Evolutionary conservation across 192 early-diverging fungal species (phyloP).

Genomic region (Coemansia sp.): DNA sequence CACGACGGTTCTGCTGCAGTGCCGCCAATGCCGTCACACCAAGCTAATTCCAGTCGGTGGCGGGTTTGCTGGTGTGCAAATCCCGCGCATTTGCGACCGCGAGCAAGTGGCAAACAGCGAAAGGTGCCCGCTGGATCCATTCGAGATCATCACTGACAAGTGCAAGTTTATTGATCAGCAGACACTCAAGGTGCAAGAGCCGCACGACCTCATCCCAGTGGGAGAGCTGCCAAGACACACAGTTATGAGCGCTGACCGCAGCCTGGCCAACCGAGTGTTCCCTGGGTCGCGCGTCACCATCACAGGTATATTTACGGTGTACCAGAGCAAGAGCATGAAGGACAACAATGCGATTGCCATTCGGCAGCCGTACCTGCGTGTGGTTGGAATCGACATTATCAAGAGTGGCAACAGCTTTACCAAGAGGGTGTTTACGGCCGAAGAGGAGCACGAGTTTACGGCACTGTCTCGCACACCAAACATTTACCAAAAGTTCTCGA

Average conservation of each 20-base stretch:
- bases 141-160: slow-evolving; percentile 90
- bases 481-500: slow-evolving; percentile 87
- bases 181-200: slow-evolving; percentile 94
- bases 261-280: slow-evolving; percentile 82
- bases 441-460: slow-evolving; percentile 92
- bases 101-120: slow-evolving; percentile 34
- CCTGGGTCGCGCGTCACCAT: slow-evolving; percentile 90
- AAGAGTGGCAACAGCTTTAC: slow-evolving; percentile 61
- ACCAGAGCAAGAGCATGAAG: slow-evolving; percentile 67
- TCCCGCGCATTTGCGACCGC: slow-evolving; percentile 85
- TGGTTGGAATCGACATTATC: slow-evolving; percentile 87
- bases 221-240: slow-evolving; percentile 97
- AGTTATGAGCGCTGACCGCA: slow-evolving; percentile 80
- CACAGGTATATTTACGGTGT: slow-evolving; percentile 94
- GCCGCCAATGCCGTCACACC: slow-evolving; percentile 78
- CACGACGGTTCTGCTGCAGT: slow-evolving; percentile 83
- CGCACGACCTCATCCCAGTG: slow-evolving; percentile 93
- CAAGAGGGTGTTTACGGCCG: slow-evolving; percentile 71
- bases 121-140: slow-evolving; percentile 76
- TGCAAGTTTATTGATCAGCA: slow-evolving; percentile 96
- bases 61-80: slow-evolving; percentile 77
- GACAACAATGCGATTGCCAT: slow-evolving; percentile 80
- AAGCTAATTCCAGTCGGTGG: slow-evolving; percentile 76
- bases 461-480: slow-evolving; percentile 78
- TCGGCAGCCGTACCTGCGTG: slow-evolving; percentile 88